Evolutionary conservation across 2,329 filamentous ascomycete species (phyloP).

Genomic region (Exophiala calicioides): DNA sequence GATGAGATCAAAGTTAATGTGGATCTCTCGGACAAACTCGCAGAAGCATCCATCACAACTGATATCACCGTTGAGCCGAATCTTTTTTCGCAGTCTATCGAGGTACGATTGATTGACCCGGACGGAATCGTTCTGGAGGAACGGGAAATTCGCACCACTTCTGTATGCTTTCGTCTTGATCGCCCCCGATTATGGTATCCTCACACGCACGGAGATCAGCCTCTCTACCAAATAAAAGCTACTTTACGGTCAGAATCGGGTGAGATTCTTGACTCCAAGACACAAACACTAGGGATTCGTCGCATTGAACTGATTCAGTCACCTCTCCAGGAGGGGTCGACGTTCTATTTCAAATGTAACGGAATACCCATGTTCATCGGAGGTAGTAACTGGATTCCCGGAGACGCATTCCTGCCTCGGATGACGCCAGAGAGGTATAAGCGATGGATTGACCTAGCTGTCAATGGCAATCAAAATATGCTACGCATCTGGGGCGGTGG

Average conservation of each 20-base stretch:
- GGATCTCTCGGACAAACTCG: conserved; percentile 41
- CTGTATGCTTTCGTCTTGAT: conserved; percentile 43
- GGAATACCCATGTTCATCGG: conserved; percentile 67
- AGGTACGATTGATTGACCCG: conserved; percentile 38
- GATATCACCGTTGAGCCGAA: conserved; percentile 23
- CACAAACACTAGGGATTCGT: conserved; percentile 54
- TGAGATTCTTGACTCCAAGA: conserved; percentile 48
- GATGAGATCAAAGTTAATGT: conserved; percentile 53
- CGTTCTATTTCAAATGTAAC: conserved; percentile 66
- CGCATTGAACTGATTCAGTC: conserved; percentile 47
- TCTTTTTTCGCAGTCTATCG: conserved; percentile 36
- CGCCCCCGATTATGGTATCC: conserved; percentile 62
- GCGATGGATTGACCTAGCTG: neutral
- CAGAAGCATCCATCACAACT: conserved; percentile 39
- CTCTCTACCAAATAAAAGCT: conserved; percentile 57
- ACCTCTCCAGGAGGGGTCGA: conserved; percentile 57
- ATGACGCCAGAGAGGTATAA: conserved; percentile 54
- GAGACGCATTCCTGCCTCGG: conserved; percentile 60
- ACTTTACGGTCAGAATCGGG: conserved; percentile 40
- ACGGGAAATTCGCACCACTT: too few relatives aligned
- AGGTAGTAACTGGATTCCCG: conserved; percentile 67
- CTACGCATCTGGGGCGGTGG: conserved; percentile 71
- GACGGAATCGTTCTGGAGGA: conserved; percentile 34
- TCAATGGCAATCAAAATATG: conserved; percentile 58
- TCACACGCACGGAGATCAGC: conserved; percentile 59